Evolutionary conservation across 352 stramenopile species (phyloP).

Genomic region (Phytophthora colocasiae): DNA sequence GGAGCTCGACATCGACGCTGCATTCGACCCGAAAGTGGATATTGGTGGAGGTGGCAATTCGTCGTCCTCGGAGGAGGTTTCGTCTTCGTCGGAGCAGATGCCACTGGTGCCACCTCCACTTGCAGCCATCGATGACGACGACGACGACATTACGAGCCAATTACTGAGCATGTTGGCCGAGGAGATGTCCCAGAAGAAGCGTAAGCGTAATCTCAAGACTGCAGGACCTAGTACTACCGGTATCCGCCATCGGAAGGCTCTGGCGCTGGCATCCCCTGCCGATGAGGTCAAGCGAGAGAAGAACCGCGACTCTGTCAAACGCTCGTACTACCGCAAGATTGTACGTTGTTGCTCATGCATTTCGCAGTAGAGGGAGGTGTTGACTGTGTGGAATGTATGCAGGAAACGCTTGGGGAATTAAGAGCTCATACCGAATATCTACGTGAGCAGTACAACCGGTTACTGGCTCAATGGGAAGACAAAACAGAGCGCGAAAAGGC

Average conservation of each 20-base stretch:
- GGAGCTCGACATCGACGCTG: constrained; percentile 33
- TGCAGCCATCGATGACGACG: constrained; percentile 40
- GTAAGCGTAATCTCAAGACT: constrained; percentile 43
- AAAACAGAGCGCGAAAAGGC: constrained; percentile 42
- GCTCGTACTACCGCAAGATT: constrained; percentile 64
- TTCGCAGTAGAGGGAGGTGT: not conserved
- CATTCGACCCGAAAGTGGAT: constrained; percentile 33
- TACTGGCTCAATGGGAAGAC: constrained; percentile 53
- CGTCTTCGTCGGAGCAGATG: constrained; percentile 32
- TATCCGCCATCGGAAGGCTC: constrained; percentile 37
- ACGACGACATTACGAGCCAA: constrained; percentile 52
- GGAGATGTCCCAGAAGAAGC: constrained; percentile 51
- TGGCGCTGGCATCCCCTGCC: constrained; percentile 29
- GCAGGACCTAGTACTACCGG: constrained; percentile 26
- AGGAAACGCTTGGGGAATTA: constrained; percentile 59
- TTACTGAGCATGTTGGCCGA: constrained; percentile 51
- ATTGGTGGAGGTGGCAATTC: constrained; percentile 18
- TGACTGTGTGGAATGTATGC: constrained; percentile 5
- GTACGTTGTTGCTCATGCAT: constrained; percentile 19
- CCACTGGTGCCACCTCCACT: constrained; percentile 25
- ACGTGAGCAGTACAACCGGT: constrained; percentile 54
- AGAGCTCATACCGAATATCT: constrained; percentile 52
- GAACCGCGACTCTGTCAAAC: constrained; percentile 63
- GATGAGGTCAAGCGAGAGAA: constrained; percentile 63
- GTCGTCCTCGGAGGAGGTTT: constrained; percentile 34